Base-by-base conservation (phyloP, 2,329 filamentous ascomycete genomes). In the Venturia nashicola region DNA sequence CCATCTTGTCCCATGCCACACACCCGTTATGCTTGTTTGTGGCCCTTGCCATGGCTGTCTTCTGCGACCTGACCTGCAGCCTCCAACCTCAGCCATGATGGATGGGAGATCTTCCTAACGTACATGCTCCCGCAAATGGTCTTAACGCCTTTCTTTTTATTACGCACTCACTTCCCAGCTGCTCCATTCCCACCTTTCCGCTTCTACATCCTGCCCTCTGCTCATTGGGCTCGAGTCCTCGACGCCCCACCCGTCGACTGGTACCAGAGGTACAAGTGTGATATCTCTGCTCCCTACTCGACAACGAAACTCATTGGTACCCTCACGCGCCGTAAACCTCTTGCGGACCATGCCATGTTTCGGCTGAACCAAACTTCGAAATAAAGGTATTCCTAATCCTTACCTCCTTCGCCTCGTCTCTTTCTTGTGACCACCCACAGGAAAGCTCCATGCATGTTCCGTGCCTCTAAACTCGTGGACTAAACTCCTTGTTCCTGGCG, bases 201-300 rank as follows among this genome's bases (percentile, higher is more conserved):
- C 43, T 63, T 63, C 60, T 48, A 59, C 61, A 32, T 51, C 51
- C 59, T 42, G 36, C 59, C 46, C 2, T 44, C 14, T 57, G 46
- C 42, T 57, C 18, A 55, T 63, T 54, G 61, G 46, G 16, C 23
- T 63, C 40, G 61, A 46, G 51, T 55, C 46, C 61, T 36, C 34
- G 6, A 46, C 44, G 44, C 61, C 46, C 46, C 51, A 54, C 46
- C 44, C 40, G 27, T 63, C 11, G 51, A 14, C 40, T 42, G 51
- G 36, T 40, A 40, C 51, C 61, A 63, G 61, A 63, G 61, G 61
- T 63, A 57, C 51, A 63, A 51, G 61, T 63, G 61, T 63, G 61
- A 57, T 63, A 59, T 63, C 61, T 63, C 20, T 42, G 43, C 36
- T 40, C 61, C 61, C 23, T 63, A 51, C 36, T 63, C 51, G 61